phyloP scores from a whole-genome alignment of 495 filamentous ascomycete species.

The Penicillium simplicissimum region DNA sequence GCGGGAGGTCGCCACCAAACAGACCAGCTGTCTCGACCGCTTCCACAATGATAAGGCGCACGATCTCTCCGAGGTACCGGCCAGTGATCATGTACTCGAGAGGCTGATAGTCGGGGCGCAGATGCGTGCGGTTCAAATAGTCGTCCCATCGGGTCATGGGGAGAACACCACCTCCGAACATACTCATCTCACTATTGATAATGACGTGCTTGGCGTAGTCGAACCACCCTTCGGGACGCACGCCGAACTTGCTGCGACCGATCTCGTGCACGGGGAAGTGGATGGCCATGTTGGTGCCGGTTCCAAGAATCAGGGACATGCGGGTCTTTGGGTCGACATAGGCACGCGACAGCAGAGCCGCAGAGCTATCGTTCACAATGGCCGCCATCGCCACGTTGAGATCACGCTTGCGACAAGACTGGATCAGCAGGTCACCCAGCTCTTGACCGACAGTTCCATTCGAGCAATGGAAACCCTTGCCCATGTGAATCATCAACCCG shows the following conservation, averaged over 20 bases:
- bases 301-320: constrained; percentile 82
- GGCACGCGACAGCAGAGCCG: constrained; percentile 76
- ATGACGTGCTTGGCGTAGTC: constrained; percentile 63
- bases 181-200: constrained; percentile 88
- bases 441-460: constrained; percentile 58
- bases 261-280: constrained; percentile 66
- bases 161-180: constrained; percentile 68
- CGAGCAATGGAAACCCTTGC: constrained; percentile 65
- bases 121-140: constrained; percentile 64
- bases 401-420: constrained; percentile 53
- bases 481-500: constrained; percentile 62
- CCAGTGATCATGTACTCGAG: constrained; percentile 90
- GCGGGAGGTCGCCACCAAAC: constrained; percentile 58
- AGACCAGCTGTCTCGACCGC: constrained; percentile 51
- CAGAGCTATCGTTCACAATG: constrained; percentile 83
- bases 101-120: constrained; percentile 81
- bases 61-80: constrained; percentile 82
- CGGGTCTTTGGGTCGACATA: constrained; percentile 63
- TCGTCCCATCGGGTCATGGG: constrained; percentile 78
- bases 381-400: constrained; percentile 61
- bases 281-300: constrained; percentile 82
- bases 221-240: constrained; percentile 42
- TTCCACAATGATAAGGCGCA: constrained; percentile 72
- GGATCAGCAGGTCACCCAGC: constrained; percentile 57
- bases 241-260: constrained; percentile 60